Evolutionary conservation across 768 basidiomycete genomes (phyloP).

Genomic region (Hirschioporus abietinus): DNA sequence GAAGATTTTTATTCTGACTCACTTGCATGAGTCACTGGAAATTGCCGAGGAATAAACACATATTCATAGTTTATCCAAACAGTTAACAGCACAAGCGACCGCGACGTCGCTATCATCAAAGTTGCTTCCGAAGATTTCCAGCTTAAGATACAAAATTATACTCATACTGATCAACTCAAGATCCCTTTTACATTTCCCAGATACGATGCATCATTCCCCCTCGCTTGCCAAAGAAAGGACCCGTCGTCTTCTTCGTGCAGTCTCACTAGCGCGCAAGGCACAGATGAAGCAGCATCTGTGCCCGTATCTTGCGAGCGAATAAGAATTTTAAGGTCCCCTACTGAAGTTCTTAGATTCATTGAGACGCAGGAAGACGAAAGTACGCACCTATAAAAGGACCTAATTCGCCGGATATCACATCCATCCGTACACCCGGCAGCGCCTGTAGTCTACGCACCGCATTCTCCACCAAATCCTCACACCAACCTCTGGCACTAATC

Average conservation of each 20-base stretch:
- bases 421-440: conserved; percentile 34
- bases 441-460: conserved; percentile 51
- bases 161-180: neutral
- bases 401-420: conserved; percentile 48
- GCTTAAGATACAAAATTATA: too few species aligned
- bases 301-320: conserved; percentile 19
- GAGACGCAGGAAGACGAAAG: conserved; percentile 12
- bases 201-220: neutral
- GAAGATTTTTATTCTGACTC: too few species aligned
- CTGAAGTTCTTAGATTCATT: neutral
- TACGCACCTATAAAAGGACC: conserved; percentile 56
- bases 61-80: too few species aligned
- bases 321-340: conserved; percentile 66
- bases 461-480: conserved; percentile 46
- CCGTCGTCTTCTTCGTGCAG: conserved; percentile 1
- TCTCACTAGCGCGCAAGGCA: neutral
- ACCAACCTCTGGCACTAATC: conserved; percentile 57
- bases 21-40: too few species aligned
- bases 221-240: neutral
- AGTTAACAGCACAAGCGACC: too few species aligned
- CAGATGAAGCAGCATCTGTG: neutral
- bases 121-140: too few species aligned
- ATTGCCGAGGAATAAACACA: too few species aligned
- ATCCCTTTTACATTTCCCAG: neutral
- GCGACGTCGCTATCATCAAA: too few species aligned